Evolutionary conservation across 2,329 filamentous ascomycete genomes (phyloP), one percentile per base, ranked within the genome.

Genomic region (Aspergillus tamarii): DNA sequence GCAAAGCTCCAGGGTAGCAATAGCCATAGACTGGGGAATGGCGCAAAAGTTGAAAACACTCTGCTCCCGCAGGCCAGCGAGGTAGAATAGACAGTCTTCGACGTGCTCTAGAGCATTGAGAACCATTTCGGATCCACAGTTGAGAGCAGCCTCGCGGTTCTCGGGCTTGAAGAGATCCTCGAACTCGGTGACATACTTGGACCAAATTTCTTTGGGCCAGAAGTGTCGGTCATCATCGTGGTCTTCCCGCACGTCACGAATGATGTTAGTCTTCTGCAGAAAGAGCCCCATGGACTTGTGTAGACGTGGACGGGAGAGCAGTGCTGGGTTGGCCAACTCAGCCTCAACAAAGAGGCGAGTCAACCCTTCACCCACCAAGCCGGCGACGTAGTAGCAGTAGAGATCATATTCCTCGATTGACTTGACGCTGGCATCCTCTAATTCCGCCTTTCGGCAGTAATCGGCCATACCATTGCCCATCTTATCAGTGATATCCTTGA

Each of bases 381-480:
- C 95, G n/a, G 95, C 95, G 34, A 99, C 95, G 75, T 98, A 98
- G 79, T 96, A 93, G 82, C 95, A 99, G 84, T 99, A 99, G 60
- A 94, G 83, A 81, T 99, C 94, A 78, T 98, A 99, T 71, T 98
- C 94, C 59, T 90, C 85, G 70, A 96, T 82, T 0, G 91, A 94
- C 74, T 93, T 85, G 64, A 98, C 90, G 55, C 93, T 93, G 64
- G 93, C 88, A 68, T 87, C 83, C 72, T 93, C 92, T 79, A 91
- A 86, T 72, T 95, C 92, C 16, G 92, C 89, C 72, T 96, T 95
- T 70, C 91, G 84, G 46, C 88, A 91, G 77, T 96, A 99, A 80
- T 99, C 94, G 32, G 95, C 95, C 95, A 99, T 99, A 70, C 95
- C 95, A 74, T 98, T 94, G 67, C 94, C 94, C 95, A 99, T 99